Percentiles rank a stretch among this genome's conserved stretches.
Conservation (phyloP, 2,329 filamentous ascomycete species). For the Ophiocordyceps camponoti-leonardi region DNA sequence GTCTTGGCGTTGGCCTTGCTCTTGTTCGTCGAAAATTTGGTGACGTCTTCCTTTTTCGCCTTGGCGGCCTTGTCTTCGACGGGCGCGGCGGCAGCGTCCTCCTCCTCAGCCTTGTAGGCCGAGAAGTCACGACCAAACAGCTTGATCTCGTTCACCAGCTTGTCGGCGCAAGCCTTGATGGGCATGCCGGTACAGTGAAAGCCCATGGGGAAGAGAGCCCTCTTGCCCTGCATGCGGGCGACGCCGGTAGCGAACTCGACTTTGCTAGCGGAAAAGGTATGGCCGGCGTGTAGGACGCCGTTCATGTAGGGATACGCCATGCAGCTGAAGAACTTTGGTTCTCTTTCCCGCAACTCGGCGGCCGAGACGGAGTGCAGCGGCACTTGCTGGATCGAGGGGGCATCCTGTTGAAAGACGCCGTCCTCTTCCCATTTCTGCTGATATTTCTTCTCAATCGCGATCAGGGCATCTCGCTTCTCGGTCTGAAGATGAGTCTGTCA, state of each 20-base stretch:
- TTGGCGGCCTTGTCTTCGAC: conserved; percentile 37
- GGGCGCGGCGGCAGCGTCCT: conserved; percentile 13
- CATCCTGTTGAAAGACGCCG: conserved; percentile 65
- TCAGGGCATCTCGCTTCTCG: conserved; percentile 70
- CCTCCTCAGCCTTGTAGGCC: conserved; percentile 42
- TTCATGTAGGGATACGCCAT: conserved; percentile 55
- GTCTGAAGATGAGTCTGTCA: conserved; percentile 32
- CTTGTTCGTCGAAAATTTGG: conserved; percentile 87
- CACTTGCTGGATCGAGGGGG: conserved; percentile 62
- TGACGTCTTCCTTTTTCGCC: conserved; percentile 61
- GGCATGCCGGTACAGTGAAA: conserved; percentile 93
- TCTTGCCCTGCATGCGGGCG: conserved; percentile 79
- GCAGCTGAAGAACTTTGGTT: conserved; percentile 76
- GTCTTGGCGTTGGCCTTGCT: conserved; percentile 82
- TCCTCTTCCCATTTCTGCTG: conserved; percentile 45
- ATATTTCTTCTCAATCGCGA: conserved; percentile 80
- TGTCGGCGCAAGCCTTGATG: conserved; percentile 95
- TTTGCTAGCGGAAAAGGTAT: conserved; percentile 83
- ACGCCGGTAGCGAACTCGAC: conserved; percentile 83
- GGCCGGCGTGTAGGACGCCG: conserved; percentile 74
- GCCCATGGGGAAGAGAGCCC: conserved; percentile 73
- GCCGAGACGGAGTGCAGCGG: conserved; percentile 58
- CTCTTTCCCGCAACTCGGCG: conserved; percentile 58
- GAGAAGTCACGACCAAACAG: conserved; percentile 80
- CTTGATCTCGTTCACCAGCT: conserved; percentile 76